Evolutionary conservation across 345 rosid species (phyloP), one percentile per base, ranked within the genome.

Genomic region (Salix koriyanagi): DNA sequence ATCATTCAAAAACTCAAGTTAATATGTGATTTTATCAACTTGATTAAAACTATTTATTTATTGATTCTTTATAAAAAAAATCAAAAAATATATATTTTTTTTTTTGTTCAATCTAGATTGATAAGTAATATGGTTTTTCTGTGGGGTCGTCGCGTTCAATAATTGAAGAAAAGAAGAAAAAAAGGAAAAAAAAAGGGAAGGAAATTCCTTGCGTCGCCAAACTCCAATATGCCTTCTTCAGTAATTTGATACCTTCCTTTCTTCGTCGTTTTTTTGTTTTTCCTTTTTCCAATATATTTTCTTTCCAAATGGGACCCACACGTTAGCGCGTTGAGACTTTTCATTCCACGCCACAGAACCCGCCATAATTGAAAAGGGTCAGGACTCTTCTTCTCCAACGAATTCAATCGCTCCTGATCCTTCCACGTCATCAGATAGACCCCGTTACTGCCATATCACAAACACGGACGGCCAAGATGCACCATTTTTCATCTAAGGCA

Each of bases 321-420:
- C 69, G 75, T 8, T 32, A 46, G 4, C 77, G 74, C 42, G 80
- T 68, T 52, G 21, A 80, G 52, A 80, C 82, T 80, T 80, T 84
- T 72, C 8, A 62, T 68, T 80, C 81, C 70, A 75, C 76, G 80
- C 65, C 75, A 80, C 36, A 70, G 76, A 74, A 56, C 70, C 74
- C 65, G 52, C 75, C 62, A 1, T n/a, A n/a, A 2, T 56, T 6
- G 21, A n/a, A 46, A 74, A 64, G n/a, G n/a, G 60, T 76, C 75
- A 76, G 70, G 46, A 54, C 21, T 32, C 65, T 11, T 32, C 41
- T 21, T 34, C 26, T 7, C 69, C 19, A 41, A 25, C 14, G 42
- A 19, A 58, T 15, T 73, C 21, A 41, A 58, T 32, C 67, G 69
- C 69, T 32, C 69, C 19, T 5, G 30, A 69, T 68, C 69, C 74